Evolutionary conservation across 1,139 yeast species (phyloP).

Genomic region (Suhomyces kunorum): DNA sequence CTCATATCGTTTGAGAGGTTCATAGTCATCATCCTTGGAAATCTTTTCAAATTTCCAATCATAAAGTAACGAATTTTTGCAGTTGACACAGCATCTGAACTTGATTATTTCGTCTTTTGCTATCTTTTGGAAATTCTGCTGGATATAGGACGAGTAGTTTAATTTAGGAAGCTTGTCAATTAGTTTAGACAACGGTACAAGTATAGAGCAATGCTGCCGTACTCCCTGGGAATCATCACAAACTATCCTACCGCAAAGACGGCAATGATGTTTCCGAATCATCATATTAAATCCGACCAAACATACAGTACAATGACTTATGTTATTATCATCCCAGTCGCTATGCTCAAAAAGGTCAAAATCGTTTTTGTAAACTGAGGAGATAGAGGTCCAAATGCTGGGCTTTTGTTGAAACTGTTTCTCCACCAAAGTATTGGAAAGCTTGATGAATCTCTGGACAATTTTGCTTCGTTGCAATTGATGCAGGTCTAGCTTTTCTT

Average conservation of each 20-base stretch:
- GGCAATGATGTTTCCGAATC: slow-evolving; percentile 81
- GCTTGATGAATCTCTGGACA: slow-evolving; percentile 62
- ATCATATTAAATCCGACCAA: slow-evolving; percentile 55
- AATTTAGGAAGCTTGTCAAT: slow-evolving; percentile 42
- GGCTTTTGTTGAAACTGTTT: slow-evolving; percentile 20
- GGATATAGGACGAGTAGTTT: slow-evolving; percentile 38
- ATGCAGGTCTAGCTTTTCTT: slow-evolving; percentile 38
- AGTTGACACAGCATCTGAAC: slow-evolving; percentile 62
- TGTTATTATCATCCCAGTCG: slow-evolving; percentile 66
- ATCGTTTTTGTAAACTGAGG: slow-evolving; percentile 13
- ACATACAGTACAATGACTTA: slow-evolving; percentile 66
- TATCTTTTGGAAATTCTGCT: slow-evolving; percentile 21
- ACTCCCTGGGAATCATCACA: slow-evolving; percentile 62
- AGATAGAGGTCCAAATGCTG: slow-evolving; percentile 13
- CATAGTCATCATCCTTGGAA: slow-evolving; percentile 14
- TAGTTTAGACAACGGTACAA: slow-evolving; percentile 59
- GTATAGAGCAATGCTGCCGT: slow-evolving; percentile 61
- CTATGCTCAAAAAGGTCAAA: slow-evolving; percentile 15
- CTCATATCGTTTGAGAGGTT: slow-evolving; percentile 22
- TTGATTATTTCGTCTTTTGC: slow-evolving; percentile 15
- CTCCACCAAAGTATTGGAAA: slow-evolving; percentile 25
- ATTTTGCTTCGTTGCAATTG: slow-evolving; percentile 56
- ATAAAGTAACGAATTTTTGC: slow-evolving; percentile 63
- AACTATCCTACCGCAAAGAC: slow-evolving; percentile 79
- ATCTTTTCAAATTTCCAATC: slow-evolving; percentile 54